A percentile compares a stretch with the other conserved stretches of the same genome.
These are phyloP conservation scores for Stephanocyclus meneghinianus DNA, from an alignment of 352 stramenopile species.

Conservation along the genomic window DNA sequence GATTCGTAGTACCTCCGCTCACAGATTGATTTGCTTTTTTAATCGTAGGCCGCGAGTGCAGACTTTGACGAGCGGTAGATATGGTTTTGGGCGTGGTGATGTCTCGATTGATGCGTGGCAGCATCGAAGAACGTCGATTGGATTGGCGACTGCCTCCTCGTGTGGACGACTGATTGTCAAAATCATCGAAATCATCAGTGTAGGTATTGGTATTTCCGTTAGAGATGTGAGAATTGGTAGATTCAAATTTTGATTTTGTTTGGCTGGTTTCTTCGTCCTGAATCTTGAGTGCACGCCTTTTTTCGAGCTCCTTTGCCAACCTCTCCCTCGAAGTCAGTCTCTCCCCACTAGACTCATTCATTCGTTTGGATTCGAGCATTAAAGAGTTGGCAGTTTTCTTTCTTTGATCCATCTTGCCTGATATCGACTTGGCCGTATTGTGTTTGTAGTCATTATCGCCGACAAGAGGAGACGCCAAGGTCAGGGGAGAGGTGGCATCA, in stretches of 20 bases:
- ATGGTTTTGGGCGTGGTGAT: conserved; percentile 16
- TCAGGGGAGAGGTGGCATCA: conserved; percentile 45
- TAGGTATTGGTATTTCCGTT: background rate
- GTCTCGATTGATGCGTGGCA: background rate
- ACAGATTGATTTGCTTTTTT: conserved; percentile 21
- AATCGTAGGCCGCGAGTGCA: conserved; percentile 11
- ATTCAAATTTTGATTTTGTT: background rate
- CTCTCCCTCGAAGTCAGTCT: conserved; percentile 20
- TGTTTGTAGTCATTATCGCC: background rate
- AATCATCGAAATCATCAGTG: conserved; percentile 13
- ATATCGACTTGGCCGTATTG: background rate
- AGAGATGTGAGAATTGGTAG: conserved; percentile 5
- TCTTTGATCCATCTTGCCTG: background rate
- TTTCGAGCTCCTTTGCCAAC: conserved; percentile 18
- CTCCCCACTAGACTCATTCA: background rate
- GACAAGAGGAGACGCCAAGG: conserved; percentile 32
- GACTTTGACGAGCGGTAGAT: background rate
- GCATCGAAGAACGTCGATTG: conserved; percentile 3
- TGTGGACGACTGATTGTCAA: background rate
- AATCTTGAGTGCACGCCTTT: conserved; percentile 21
- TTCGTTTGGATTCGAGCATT: background rate
- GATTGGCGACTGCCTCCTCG: conserved; percentile 1
- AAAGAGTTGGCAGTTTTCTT: background rate
- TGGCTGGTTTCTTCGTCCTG: background rate
- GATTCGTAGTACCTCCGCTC: no score